These are phyloP conservation scores for Crithidia bombi DNA, from an alignment of 208 protist species.

Conservation along the genomic window DNA sequence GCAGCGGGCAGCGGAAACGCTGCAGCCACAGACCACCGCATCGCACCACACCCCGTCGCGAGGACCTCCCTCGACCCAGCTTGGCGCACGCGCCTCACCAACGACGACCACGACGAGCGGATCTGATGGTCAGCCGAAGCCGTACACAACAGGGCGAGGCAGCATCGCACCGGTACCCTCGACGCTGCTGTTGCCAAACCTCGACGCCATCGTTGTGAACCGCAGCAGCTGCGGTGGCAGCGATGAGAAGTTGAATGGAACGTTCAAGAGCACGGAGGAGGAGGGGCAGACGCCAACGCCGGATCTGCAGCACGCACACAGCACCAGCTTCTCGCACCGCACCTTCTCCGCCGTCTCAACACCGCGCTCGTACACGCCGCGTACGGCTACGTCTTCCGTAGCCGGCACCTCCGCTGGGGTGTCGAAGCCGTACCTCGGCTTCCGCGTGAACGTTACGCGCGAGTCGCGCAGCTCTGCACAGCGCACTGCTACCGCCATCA, in stretches of 20 bases:
- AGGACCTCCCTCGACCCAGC: not conserved
- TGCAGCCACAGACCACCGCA: not conserved
- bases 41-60: not conserved
- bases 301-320: conserved; percentile 7
- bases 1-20: conserved; percentile 13
- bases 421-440: conserved; percentile 74
- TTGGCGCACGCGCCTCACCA: not conserved
- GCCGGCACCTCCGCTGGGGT: not conserved
- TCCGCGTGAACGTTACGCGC: conserved; percentile 60
- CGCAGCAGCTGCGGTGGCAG: conserved; percentile 4
- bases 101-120: conserved; percentile 7
- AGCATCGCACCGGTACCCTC: not conserved
- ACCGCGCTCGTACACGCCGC: conserved; percentile 45
- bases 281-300: conserved; percentile 3
- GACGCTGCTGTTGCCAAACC: conserved; percentile 6
- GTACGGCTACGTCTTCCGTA: conserved; percentile 13
- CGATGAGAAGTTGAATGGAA: conserved; percentile 13
- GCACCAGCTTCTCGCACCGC: conserved; percentile 26
- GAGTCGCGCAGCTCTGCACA: conserved; percentile 13
- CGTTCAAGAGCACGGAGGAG: conserved; percentile 12
- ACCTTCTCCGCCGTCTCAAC: conserved; percentile 33
- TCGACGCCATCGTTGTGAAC: not conserved
- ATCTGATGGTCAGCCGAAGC: not conserved
- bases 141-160: not conserved
- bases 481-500: conserved; percentile 32